Base-by-base conservation (phyloP, 176 grass and related monocot species). In the Tillandsia leiboldiana region DNA sequence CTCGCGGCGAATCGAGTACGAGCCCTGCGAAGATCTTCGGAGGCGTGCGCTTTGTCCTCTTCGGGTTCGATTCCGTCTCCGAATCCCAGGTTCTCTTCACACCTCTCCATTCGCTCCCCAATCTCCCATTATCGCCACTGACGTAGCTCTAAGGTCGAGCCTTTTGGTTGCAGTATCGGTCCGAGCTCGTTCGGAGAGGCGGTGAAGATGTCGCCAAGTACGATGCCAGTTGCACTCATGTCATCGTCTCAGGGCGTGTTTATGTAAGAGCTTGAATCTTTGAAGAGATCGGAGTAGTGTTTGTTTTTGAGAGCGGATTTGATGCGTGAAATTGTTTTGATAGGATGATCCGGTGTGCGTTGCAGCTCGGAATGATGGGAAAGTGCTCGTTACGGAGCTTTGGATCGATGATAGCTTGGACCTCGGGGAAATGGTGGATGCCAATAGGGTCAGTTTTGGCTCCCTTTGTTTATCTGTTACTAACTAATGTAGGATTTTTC, bases 361-460 rank as follows among this genome's bases (percentile, higher is more conserved):
- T 72, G 72, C 73, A 67, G 93, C 88, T 66, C 84, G 93, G 72
- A 70, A 81, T 13, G 63, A 96, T 47, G 86, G 88, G 59, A 89
- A 79, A 67, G 81, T 73, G 63, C 75, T 96, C 9, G 93, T 96
- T 53, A 92, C 23, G 18, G 88, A 83, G 68, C 54, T 73, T 15
- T 96, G 93, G 93, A 80, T 96, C 12, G 88, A 96, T 49, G 88
- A 87, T 53, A 85, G 81, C 68, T 59, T 96, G 68, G 79, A 96
- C 53, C 64, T 15, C 10, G 81, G 79, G 2, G 64, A 20, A 5
- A 72, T 80, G 47, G 93, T 76, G 10, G 88, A 90, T 50, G 70
- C 81, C 4, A 77, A 70, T 18, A 87, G 74, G 93, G 93, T 96
- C 63, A 9, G 74, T 67, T 61, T 27, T 18, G n/a, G 13, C 58